Conservation (phyloP, 768 basidiomycete genomes). For the Phylloporus sp. region DNA sequence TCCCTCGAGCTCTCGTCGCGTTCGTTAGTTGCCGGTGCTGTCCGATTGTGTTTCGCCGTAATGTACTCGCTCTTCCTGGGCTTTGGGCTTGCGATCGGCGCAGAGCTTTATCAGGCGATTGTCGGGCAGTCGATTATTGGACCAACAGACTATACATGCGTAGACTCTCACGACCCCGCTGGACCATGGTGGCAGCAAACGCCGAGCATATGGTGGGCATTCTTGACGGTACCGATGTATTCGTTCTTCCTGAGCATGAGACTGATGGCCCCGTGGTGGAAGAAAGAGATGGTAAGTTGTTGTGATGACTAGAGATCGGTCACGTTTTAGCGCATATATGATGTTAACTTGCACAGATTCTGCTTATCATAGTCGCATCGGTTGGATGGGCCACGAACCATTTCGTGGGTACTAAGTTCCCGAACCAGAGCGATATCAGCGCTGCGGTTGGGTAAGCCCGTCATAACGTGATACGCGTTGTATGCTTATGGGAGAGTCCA, state of each 20-base stretch:
- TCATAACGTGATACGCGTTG: not conserved
- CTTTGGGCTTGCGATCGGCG: conserved; percentile 80
- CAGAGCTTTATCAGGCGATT: conserved; percentile 58
- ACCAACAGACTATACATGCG: conserved; percentile 58
- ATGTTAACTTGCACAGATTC: conserved; percentile 24
- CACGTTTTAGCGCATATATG: not conserved
- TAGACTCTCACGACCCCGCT: conserved; percentile 45
- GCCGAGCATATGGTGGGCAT: conserved; percentile 70
- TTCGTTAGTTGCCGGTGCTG: conserved; percentile 80
- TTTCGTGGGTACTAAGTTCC: conserved; percentile 53
- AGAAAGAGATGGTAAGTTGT: conserved; percentile 49
- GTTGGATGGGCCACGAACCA: conserved; percentile 79
- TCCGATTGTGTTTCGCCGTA: conserved; percentile 73
- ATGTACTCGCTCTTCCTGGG: conserved; percentile 76
- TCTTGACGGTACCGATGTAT: conserved; percentile 67
- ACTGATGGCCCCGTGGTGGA: conserved; percentile 55
- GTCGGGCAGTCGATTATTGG: conserved; percentile 43
- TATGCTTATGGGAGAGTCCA: conserved; percentile 16
- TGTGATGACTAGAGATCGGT: not conserved
- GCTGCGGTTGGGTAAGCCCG: conserved; percentile 61
- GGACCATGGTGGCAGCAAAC: conserved; percentile 74
- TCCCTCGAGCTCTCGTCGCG: conserved; percentile 75
- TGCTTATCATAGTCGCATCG: conserved; percentile 58
- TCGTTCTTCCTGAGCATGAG: conserved; percentile 62
- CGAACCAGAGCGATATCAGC: conserved; percentile 67